A percentile compares a stretch with the other conserved stretches of the same genome.
These are phyloP conservation scores for Fagus crenata DNA, from an alignment of 306 rosid species.

Conservation along the genomic window DNA sequence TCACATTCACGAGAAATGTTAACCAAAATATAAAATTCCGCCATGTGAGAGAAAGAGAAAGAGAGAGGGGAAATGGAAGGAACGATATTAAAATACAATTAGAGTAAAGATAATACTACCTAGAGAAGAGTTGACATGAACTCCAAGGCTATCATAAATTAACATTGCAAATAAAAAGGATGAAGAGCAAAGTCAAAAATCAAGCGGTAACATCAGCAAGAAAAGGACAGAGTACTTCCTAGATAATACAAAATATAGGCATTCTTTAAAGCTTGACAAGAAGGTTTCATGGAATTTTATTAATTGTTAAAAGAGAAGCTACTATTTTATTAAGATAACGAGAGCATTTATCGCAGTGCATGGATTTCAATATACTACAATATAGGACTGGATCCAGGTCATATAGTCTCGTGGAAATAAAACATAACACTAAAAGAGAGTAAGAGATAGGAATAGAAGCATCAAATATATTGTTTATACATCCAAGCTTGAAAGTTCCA, in stretches of 20 bases:
- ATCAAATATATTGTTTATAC: conserved; percentile 47
- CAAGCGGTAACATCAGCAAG: conserved; percentile 35
- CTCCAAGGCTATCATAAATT: conserved; percentile 39
- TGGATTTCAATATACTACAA: conserved; percentile 34
- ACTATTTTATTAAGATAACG: conserved; percentile 24
- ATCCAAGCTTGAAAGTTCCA: conserved; percentile 47
- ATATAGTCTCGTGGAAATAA: conserved; percentile 50
- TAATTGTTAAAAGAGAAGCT: conserved; percentile 21
- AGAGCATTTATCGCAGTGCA: conserved; percentile 45
- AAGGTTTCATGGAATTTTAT: conserved; percentile 21
- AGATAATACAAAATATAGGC: conserved; percentile 15
- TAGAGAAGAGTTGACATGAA: conserved; percentile 43
- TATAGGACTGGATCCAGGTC: conserved; percentile 75
- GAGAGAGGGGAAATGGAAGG: not conserved
- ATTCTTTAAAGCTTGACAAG: conserved; percentile 19
- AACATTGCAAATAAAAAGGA: conserved; percentile 24
- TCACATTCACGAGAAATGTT: not conserved
- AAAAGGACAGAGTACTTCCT: conserved; percentile 29
- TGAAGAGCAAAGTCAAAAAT: conserved; percentile 38
- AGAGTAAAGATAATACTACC: conserved; percentile 25
- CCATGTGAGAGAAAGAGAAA: conserved; percentile 13
- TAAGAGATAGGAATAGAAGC: conserved; percentile 63
- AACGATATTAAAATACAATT: conserved; percentile 9
- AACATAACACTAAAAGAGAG: conserved; percentile 10
- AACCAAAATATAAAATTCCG: not conserved